Evolutionary conservation across 345 rosid genomes (phyloP).

Genomic region (Brassica rapa): DNA sequence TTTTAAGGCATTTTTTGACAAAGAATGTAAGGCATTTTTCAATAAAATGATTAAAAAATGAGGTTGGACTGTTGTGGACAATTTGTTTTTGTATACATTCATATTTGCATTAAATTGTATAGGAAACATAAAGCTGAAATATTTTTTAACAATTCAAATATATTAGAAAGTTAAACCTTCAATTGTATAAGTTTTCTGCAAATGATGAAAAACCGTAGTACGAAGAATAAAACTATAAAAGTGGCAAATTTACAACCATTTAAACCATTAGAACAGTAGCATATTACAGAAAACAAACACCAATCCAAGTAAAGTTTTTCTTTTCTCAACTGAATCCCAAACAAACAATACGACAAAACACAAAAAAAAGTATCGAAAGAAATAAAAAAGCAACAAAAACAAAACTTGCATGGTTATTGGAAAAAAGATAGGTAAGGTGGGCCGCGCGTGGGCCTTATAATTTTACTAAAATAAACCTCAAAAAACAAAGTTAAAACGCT

Average conservation of each 20-base stretch:
- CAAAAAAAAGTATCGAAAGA: not conserved
- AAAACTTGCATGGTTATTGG: conserved; percentile 5
- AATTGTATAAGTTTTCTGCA: not conserved
- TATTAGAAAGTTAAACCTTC: not conserved
- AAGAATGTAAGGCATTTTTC: not conserved
- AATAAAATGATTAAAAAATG: not conserved
- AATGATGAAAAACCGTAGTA: not conserved
- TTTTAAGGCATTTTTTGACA: not conserved
- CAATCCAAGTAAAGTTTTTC: not conserved
- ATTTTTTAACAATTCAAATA: not conserved
- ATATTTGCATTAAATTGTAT: not conserved
- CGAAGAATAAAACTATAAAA: not conserved
- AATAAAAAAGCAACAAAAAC: conserved; percentile 8
- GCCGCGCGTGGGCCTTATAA: conserved; percentile 35
- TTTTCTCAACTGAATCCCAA: not conserved
- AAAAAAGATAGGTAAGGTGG: conserved; percentile 9
- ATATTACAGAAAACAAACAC: not conserved
- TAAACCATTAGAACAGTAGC: not conserved
- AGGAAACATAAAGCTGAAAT: not conserved
- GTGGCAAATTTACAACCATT: not conserved
- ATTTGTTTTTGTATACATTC: not conserved
- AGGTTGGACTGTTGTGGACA: not conserved
- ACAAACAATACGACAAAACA: conserved; percentile 23
- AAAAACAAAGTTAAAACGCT: not conserved
- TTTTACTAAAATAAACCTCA: not conserved